Percentiles rank a stretch among this genome's conserved stretches.
phyloP scores from a whole-genome alignment of 495 filamentous ascomycete genomes.

The Endocarpon pusillum region DNA sequence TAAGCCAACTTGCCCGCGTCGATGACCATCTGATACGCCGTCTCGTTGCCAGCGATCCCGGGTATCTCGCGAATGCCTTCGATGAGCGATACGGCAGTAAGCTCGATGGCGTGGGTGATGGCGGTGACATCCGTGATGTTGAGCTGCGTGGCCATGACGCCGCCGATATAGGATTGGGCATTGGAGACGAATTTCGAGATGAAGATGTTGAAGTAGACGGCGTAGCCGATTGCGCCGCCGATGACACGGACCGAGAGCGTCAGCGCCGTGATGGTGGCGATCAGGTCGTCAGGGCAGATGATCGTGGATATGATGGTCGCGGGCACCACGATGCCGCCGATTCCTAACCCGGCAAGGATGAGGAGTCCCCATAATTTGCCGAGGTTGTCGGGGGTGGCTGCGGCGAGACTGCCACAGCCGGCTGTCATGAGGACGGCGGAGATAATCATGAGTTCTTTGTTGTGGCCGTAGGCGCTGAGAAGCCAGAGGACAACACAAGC shows the following conservation, averaged over 20 bases:
- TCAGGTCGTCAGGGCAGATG: constrained; percentile 54
- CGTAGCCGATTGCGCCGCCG: constrained; percentile 54
- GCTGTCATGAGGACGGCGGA: constrained; percentile 53
- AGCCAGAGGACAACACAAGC: constrained; percentile 45
- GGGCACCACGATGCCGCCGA: constrained; percentile 58
- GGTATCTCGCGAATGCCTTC: constrained; percentile 34
- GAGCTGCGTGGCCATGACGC: constrained; percentile 30
- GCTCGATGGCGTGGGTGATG: constrained; percentile 30
- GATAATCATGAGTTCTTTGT: constrained; percentile 43
- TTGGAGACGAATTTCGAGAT: constrained; percentile 41
- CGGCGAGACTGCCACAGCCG: constrained; percentile 44
- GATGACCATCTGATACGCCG: constrained; percentile 39
- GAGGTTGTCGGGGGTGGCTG: constrained; percentile 40
- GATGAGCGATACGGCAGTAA: constrained; percentile 39
- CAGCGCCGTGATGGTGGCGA: constrained; percentile 58
- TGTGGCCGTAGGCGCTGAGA: constrained; percentile 42
- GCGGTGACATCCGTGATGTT: constrained; percentile 32
- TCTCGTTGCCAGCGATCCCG: constrained; percentile 36
- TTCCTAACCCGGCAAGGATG: constrained; percentile 47
- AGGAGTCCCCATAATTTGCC: constrained; percentile 43
- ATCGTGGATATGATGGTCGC: constrained; percentile 57
- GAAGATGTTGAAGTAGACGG: constrained; percentile 64
- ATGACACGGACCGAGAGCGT: constrained; percentile 57
- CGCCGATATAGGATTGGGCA: constrained; percentile 33
- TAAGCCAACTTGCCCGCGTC: constrained; percentile 44